Evolutionary conservation across 129 eudicot species (phyloP).

Genomic region (Helianthus annuus): DNA sequence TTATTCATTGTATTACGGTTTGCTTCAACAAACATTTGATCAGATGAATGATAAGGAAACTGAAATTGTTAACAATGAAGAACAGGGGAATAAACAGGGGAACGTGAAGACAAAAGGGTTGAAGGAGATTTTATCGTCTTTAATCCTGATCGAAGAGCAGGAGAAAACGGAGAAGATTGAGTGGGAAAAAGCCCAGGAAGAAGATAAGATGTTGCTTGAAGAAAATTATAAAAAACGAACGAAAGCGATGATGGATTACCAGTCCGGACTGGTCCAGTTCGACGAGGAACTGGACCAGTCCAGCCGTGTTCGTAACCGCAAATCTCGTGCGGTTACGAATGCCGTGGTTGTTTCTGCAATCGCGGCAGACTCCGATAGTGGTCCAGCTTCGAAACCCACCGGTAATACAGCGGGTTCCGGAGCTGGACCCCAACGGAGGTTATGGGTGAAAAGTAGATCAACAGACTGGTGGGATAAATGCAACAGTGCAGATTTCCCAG

Average conservation of each 20-base stretch:
- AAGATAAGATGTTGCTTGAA: conserved; percentile 50
- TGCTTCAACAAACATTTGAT: conserved; percentile 33
- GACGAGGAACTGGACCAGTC: conserved; percentile 40
- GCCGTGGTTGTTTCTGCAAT: conserved; percentile 36
- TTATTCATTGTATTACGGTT: conserved; percentile 32
- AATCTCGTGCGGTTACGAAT: conserved; percentile 40
- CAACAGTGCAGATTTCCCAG: conserved; percentile 83
- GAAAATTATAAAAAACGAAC: conserved; percentile 48
- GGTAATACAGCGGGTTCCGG: conserved; percentile 13
- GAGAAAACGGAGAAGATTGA: conserved; percentile 62
- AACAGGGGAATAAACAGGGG: conserved; percentile 22
- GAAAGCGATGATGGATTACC: conserved; percentile 56
- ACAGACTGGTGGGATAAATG: conserved; percentile 99
- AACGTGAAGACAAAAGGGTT: conserved; percentile 56
- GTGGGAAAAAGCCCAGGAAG: conserved; percentile 36
- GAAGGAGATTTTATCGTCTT: conserved; percentile 66
- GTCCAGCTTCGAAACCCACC: conserved; percentile 3
- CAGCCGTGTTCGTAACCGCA: conserved; percentile 57
- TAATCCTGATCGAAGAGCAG: conserved; percentile 75
- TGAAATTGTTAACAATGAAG: conserved; percentile 8
- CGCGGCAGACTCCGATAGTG: conserved; percentile 26
- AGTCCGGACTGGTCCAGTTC: conserved; percentile 33
- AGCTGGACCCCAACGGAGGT: conserved; percentile 64
- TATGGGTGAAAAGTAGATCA: conserved; percentile 90
- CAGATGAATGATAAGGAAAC: conserved; percentile 53